Base-by-base conservation (phyloP, 208 protist genomes). In the Novymonas esmeraldas region DNA sequence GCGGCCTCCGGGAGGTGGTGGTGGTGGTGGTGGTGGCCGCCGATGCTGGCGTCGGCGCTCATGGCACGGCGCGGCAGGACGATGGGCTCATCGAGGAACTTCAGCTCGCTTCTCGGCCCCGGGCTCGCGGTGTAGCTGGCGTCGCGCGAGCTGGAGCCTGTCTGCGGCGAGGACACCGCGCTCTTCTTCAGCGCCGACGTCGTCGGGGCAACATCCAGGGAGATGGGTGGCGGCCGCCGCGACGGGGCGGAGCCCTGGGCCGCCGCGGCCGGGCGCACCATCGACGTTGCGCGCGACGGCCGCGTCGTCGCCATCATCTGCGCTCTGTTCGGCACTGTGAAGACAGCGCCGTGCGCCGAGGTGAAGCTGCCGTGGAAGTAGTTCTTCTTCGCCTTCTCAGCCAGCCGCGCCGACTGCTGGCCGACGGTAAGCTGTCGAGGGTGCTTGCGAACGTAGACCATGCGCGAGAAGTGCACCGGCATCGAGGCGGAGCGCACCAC, bases 281-380 rank as follows among this genome's bases (percentile, higher is more conserved):
- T 54, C 20, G 63, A 75, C n/a, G 69, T 44, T 36, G 63, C 65
- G 22, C 70, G 74, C 11, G 79, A 82, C 31, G 79, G 84, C 2
- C 72, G 55, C 31, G 57, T 73, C 22, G 75, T 70, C 29, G 80
- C 84, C 59, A 82, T 58, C 66, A 80, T 73, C 78, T 90, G 84
- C 18, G 80, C 84, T 6, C 78, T 59, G 71, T 73, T 90, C 4
- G 81, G 87, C 33, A 88, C 77, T n/a, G 65, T 80, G 56, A 93
- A 93, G 55, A 90, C 74, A 7, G 82, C 73, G 14, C 88, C 88
- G 56, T 91, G 88, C 18, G 72, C 76, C 7, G 88, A 94, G 33
- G 85, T 89, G 69, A 94, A 94, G 54, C 81, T 85, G 36, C 82
- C 88, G 76, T 91, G 84, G 56, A 89, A 94, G 48, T 84, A 89